Conservation (phyloP, 805 yeast genomes). For the Kregervanrija fluxuum region DNA sequence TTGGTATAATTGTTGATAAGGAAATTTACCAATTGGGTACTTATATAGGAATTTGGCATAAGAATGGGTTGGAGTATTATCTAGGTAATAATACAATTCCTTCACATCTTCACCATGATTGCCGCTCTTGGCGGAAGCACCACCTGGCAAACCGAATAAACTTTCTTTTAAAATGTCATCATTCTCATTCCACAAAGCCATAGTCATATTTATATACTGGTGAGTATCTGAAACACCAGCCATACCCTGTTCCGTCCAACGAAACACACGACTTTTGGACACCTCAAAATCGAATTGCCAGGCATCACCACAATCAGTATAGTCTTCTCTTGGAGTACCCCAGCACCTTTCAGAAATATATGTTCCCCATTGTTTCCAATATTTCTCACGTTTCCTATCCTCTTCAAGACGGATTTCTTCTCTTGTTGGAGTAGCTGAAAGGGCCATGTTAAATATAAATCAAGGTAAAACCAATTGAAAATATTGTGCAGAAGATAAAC, state of each 20-base stretch:
- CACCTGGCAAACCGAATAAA: conserved; percentile 74
- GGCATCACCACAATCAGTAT: conserved; percentile 79
- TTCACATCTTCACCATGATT: conserved; percentile 96
- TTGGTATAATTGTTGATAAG: conserved; percentile 66
- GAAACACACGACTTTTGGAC: conserved; percentile 68
- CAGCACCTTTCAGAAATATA: conserved; percentile 83
- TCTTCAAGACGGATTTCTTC: conserved; percentile 37
- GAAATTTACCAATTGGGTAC: conserved; percentile 82
- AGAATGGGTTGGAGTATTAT: conserved; percentile 88
- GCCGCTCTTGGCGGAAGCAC: conserved; percentile 61
- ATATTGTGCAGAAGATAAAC: neutral
- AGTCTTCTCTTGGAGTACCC: conserved; percentile 85
- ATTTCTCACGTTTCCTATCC: conserved; percentile 35
- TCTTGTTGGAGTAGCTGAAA: conserved; percentile 12
- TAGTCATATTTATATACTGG: conserved; percentile 65
- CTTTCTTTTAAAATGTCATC: conserved; percentile 83
- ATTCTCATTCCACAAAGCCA: conserved; percentile 88
- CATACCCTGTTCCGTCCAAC: conserved; percentile 96
- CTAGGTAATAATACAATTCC: conserved; percentile 76
- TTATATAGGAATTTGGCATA: conserved; percentile 88
- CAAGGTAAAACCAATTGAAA: neutral
- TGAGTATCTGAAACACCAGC: conserved; percentile 86
- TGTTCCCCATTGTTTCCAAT: conserved; percentile 90
- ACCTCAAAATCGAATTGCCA: conserved; percentile 90
- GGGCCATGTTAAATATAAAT: conserved; percentile 13